Conservation (phyloP, 2,329 filamentous ascomycete genomes). For the Exophiala lecanii-corni region DNA sequence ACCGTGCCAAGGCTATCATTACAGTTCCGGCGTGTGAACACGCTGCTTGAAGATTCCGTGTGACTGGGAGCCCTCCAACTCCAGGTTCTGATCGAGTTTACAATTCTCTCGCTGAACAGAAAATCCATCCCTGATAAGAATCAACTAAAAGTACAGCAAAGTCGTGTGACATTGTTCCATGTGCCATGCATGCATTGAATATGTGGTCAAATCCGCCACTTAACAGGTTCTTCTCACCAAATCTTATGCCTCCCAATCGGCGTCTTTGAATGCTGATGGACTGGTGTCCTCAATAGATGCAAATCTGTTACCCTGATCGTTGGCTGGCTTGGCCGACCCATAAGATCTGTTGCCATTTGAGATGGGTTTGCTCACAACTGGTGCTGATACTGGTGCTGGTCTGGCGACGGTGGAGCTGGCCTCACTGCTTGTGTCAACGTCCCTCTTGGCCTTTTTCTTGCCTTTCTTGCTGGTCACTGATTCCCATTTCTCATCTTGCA, state of each 20-base stretch:
- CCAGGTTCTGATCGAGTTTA: no score
- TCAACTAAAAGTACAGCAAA: no score
- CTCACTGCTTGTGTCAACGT: slow-evolving; percentile 42
- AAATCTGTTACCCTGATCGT: slow-evolving; percentile 22
- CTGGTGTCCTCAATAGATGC: slow-evolving; percentile 16
- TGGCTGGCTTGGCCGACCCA: slow-evolving; percentile 6
- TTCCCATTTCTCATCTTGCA: slow-evolving; percentile 54
- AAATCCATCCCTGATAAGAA: no score
- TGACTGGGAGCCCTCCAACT: no score
- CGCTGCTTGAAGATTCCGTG: no score
- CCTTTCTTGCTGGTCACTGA: slow-evolving; percentile 56
- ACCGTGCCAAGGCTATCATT: no score
- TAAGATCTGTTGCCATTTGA: slow-evolving; percentile 16
- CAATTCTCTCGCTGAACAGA: no score
- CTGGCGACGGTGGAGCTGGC: slow-evolving; percentile 29
- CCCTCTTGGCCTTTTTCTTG: slow-evolving; percentile 46
- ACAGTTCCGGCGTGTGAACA: no score
- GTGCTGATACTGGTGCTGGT: slow-evolving; percentile 3
- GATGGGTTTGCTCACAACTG: slow-evolving; percentile 1
- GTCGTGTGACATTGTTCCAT: no score
- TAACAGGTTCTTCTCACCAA: no score
- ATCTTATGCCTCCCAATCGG: slow-evolving; percentile 26
- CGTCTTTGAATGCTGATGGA: slow-evolving; percentile 18
- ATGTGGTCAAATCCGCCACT: no score
- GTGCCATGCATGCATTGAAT: no score